These are phyloP conservation scores for Amesomyces nigricolor DNA, from an alignment of 2,329 filamentous ascomycete species.

Conservation along the genomic window DNA sequence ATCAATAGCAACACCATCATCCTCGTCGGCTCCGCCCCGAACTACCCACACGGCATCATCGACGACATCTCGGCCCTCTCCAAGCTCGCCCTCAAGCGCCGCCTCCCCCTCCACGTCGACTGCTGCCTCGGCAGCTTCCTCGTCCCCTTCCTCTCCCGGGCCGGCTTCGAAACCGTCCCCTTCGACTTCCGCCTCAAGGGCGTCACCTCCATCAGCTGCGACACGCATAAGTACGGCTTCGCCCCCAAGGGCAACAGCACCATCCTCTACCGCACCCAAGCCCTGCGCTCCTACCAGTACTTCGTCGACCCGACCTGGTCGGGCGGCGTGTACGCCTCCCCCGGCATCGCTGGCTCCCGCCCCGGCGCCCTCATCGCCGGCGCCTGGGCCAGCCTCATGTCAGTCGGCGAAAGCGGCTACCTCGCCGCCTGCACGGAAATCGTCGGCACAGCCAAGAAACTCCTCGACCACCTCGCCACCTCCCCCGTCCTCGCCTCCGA, in stretches of 20 bases:
- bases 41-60: conserved; percentile 97
- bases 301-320: conserved; percentile 94
- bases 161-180: conserved; percentile 81
- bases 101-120: conserved; percentile 88
- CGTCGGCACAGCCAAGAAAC: conserved; percentile 77
- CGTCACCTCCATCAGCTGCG: conserved; percentile 91
- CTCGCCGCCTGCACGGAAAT: conserved; percentile 81
- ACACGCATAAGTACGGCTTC: conserved; percentile 99
- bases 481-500: conserved; percentile 65
- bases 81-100: conserved; percentile 70
- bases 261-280: conserved; percentile 76
- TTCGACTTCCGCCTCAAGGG: conserved; percentile 95
- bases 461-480: conserved; percentile 66
- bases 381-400: conserved; percentile 91
- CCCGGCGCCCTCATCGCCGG: conserved; percentile 92
- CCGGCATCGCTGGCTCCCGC: conserved; percentile 83
- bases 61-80: conserved; percentile 88
- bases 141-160: conserved; percentile 82
- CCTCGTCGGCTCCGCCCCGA: conserved; percentile 89
- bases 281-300: conserved; percentile 85
- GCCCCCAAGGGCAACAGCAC: conserved; percentile 96
- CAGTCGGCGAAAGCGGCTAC: conserved; percentile 81
- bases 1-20: conserved; percentile 93
- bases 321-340: conserved; percentile 91
- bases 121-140: conserved; percentile 97